phyloP scores from a whole-genome alignment of 208 protist species.

The Zelonia costaricensis region DNA sequence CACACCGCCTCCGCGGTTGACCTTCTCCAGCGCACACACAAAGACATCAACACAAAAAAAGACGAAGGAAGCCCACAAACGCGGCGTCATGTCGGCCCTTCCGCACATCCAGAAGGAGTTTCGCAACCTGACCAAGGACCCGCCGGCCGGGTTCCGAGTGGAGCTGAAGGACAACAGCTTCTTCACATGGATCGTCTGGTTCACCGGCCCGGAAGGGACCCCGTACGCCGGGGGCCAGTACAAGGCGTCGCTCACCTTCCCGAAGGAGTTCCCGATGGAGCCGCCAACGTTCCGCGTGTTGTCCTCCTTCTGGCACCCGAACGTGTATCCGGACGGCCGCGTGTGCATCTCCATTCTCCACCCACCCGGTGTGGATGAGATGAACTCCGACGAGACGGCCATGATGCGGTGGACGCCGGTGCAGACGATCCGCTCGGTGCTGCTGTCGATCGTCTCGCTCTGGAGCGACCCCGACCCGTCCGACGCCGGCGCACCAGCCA shows the following conservation, averaged over 20 bases:
- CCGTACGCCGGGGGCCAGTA: constrained; percentile 92
- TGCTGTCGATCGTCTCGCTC: constrained; percentile 95
- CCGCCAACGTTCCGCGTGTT: constrained; percentile 95
- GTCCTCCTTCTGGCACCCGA: constrained; percentile 98
- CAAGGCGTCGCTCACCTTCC: constrained; percentile 92
- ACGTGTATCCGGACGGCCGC: constrained; percentile 94
- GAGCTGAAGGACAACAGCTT: constrained; percentile 87
- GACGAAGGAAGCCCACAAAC: too few species aligned
- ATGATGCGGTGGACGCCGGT: constrained; percentile 97
- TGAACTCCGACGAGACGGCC: constrained; percentile 85
- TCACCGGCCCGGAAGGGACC: constrained; percentile 83
- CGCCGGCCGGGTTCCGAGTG: constrained; percentile 92
- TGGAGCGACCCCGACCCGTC: constrained; percentile 94
- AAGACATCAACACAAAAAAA: background rate
- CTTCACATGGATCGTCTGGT: constrained; percentile 93
- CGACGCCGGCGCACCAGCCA: constrained; percentile 93
- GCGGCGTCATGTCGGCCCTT: constrained; percentile 87
- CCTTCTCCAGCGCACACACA: background rate
- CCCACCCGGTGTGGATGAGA: constrained; percentile 95
- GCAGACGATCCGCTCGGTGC: constrained; percentile 94
- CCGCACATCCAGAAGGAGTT: constrained; percentile 92
- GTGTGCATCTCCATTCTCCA: constrained; percentile 99
- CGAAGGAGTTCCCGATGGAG: constrained; percentile 96
- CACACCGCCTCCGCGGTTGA: constrained; percentile 1
- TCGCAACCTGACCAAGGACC: constrained; percentile 84